A percentile compares a stretch with the other conserved stretches of the same genome.
These are phyloP conservation scores for Rhizophagus prolifer DNA, from an alignment of 192 early-diverging fungal genomes.

Conservation along the genomic window DNA sequence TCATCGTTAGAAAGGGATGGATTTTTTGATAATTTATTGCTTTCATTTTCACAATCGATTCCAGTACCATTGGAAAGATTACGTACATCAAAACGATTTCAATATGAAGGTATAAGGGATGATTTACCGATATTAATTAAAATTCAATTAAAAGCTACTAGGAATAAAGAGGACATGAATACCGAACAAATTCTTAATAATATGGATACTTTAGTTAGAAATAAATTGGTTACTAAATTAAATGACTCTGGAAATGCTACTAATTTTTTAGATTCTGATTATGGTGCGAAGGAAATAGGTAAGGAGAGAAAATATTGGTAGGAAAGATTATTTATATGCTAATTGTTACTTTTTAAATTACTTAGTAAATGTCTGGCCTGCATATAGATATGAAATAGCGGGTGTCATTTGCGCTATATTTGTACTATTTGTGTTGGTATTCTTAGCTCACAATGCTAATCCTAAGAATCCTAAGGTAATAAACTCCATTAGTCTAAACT, in stretches of 20 bases:
- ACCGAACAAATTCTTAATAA: not conserved
- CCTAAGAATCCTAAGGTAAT: not conserved
- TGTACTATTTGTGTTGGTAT: not conserved
- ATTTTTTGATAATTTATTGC: not conserved
- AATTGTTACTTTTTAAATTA: too few relatives aligned
- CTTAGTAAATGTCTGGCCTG: not conserved
- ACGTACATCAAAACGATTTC: not conserved
- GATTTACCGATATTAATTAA: not conserved
- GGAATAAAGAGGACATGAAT: not conserved
- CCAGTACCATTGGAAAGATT: constrained; percentile 1
- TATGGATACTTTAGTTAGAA: constrained; percentile 1
- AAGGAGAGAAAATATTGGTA: not conserved
- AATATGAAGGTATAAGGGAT: not conserved
- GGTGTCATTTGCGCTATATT: not conserved
- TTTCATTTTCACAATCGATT: not conserved
- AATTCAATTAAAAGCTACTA: not conserved
- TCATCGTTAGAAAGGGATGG: not conserved
- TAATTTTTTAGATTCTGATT: not conserved
- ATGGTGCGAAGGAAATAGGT: not conserved
- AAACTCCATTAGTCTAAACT: too few relatives aligned
- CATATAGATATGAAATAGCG: constrained; percentile 6
- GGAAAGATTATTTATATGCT: too few relatives aligned
- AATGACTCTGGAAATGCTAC: not conserved
- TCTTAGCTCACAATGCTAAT: not conserved
- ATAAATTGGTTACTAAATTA: not conserved